phyloP scores from a whole-genome alignment of 164 flowering plant species.

The Piper betle region DNA sequence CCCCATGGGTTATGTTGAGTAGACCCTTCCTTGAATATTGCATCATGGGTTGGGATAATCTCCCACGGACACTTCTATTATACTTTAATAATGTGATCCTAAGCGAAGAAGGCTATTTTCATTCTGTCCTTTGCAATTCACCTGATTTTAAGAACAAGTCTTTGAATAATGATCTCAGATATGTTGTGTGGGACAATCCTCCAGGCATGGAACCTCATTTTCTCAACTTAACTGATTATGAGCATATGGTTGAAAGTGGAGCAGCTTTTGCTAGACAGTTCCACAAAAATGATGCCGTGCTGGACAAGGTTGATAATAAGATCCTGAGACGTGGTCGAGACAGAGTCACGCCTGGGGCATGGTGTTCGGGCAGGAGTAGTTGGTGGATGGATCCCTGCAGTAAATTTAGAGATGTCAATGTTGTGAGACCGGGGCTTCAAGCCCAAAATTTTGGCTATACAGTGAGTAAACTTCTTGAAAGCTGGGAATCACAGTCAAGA shows the following conservation, averaged over 20 bases:
- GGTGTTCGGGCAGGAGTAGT: conserved; percentile 56
- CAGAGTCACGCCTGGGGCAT: conserved; percentile 57
- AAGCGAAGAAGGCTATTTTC: conserved; percentile 83
- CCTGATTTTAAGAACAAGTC: conserved; percentile 68
- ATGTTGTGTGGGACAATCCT: conserved; percentile 81
- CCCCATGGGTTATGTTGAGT: conserved; percentile 80
- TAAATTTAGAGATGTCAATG: conserved; percentile 68
- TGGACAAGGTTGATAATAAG: conserved; percentile 52
- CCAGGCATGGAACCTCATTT: conserved; percentile 84
- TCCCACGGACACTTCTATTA: conserved; percentile 83
- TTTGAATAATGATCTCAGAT: conserved; percentile 70
- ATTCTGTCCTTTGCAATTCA: conserved; percentile 77
- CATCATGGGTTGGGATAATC: conserved; percentile 85
- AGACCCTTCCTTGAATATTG: conserved; percentile 74
- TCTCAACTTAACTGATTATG: conserved; percentile 44
- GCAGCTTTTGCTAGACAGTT: conserved; percentile 88
- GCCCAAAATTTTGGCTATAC: conserved; percentile 40
- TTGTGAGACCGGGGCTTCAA: conserved; percentile 52
- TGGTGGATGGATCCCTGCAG: conserved; percentile 76
- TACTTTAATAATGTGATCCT: conserved; percentile 64
- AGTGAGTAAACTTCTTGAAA: conserved; percentile 33
- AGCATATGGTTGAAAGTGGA: conserved; percentile 65
- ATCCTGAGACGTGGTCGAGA: conserved; percentile 48
- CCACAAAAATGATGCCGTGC: conserved; percentile 45
- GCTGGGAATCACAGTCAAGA: conserved; percentile 20